Evolutionary conservation across 257 asterid genomes (phyloP).

Genomic region (Przewalskia tangutica): DNA sequence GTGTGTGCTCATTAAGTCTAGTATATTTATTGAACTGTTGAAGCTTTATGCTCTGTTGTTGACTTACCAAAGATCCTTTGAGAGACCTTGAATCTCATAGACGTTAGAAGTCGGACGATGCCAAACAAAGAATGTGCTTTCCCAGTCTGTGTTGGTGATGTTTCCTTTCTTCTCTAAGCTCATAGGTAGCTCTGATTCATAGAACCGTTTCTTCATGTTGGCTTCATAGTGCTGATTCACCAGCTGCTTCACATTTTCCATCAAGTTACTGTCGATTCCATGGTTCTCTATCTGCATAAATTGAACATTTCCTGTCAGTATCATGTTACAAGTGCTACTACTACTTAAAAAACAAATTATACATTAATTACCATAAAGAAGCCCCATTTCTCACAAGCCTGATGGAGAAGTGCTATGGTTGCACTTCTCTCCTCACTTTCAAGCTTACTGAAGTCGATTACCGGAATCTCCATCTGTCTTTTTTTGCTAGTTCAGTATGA

Average conservation of each 20-base stretch:
- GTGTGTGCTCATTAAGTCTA: neutral
- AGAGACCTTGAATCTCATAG: slow-evolving; percentile 34
- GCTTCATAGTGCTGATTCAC: slow-evolving; percentile 56
- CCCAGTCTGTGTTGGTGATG: slow-evolving; percentile 53
- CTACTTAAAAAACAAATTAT: neutral
- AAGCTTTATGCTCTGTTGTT: neutral
- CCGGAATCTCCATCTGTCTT: slow-evolving; percentile 75
- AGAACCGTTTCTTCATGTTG: slow-evolving; percentile 44
- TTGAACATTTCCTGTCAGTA: neutral
- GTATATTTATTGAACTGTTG: neutral
- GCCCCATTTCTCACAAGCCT: slow-evolving; percentile 86
- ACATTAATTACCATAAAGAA: slow-evolving; percentile 57
- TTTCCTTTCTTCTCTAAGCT: slow-evolving; percentile 29
- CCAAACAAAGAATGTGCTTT: slow-evolving; percentile 56
- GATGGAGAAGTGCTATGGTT: slow-evolving; percentile 67
- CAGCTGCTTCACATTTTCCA: slow-evolving; percentile 55
- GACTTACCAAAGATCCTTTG: slow-evolving; percentile 47
- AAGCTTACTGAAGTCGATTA: slow-evolving; percentile 53
- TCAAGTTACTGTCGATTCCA: slow-evolving; percentile 41
- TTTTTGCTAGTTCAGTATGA: slow-evolving; percentile 9
- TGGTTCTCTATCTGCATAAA: slow-evolving; percentile 79
- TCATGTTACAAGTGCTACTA: neutral
- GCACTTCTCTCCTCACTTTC: slow-evolving; percentile 38
- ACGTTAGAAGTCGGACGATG: slow-evolving; percentile 70
- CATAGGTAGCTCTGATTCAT: slow-evolving; percentile 42